phyloP scores from a whole-genome alignment of 2,329 filamentous ascomycete genomes.

The Parastagonospora avenae region DNA sequence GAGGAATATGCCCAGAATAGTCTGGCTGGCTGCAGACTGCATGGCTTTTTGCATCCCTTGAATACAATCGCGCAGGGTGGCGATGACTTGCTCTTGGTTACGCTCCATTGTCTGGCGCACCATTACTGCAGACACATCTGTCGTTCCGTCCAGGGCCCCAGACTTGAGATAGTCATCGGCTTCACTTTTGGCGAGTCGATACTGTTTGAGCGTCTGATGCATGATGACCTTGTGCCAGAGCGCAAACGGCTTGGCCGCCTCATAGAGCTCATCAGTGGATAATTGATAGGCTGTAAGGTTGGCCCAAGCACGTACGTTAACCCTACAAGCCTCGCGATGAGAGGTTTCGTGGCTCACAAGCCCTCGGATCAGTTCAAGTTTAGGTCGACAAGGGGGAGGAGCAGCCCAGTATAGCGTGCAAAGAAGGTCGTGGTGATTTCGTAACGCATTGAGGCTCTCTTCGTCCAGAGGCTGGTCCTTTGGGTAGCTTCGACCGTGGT shows the following conservation, averaged over 20 bases:
- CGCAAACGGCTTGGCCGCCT: conserved; percentile 55
- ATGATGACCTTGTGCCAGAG: conserved; percentile 62
- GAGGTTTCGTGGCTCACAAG: conserved; percentile 63
- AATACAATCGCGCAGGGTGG: conserved; percentile 59
- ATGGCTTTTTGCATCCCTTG: conserved; percentile 57
- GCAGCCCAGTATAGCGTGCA: conserved; percentile 64
- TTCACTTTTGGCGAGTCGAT: conserved; percentile 61
- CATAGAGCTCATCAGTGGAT: conserved; percentile 55
- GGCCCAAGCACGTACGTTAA: conserved; percentile 64
- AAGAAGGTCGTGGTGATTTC: conserved; percentile 67
- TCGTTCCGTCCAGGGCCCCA: conserved; percentile 41
- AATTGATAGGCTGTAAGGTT: conserved; percentile 63
- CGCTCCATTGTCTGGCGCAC: conserved; percentile 59
- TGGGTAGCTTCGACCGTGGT: conserved; percentile 64
- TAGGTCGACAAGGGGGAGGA: conserved; percentile 59
- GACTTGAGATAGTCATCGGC: conserved; percentile 59
- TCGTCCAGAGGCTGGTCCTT: conserved; percentile 61
- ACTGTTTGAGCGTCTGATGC: conserved; percentile 59
- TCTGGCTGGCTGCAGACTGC: conserved; percentile 46
- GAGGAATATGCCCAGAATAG: conserved; percentile 52
- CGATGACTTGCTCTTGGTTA: conserved; percentile 64
- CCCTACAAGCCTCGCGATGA: conserved; percentile 63
- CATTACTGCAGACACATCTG: conserved; percentile 51
- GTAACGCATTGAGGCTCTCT: conserved; percentile 61
- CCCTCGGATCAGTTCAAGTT: conserved; percentile 56